Conservation (phyloP, 179 eudicot species). For the Corrigiola litoralis region DNA sequence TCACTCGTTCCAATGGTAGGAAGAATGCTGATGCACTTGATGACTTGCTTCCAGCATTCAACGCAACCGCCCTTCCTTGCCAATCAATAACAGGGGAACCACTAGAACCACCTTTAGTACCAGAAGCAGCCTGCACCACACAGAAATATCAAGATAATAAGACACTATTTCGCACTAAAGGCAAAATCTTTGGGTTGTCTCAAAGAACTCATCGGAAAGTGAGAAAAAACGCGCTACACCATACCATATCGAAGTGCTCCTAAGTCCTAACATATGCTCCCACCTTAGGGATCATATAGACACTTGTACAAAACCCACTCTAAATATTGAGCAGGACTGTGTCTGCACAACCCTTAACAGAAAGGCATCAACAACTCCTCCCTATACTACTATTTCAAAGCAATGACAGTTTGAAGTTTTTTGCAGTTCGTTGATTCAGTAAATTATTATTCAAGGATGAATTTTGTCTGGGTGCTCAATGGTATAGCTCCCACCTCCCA, state of each 20-base stretch:
- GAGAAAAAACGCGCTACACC: background rate
- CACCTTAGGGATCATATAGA: background rate
- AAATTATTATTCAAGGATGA: background rate
- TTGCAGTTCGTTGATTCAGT: background rate
- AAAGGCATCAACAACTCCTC: background rate
- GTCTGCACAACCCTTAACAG: background rate
- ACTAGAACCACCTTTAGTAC: constrained; percentile 98
- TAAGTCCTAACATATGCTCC: background rate
- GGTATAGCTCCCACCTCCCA: no score
- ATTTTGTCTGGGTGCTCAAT: background rate
- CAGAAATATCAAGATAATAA: background rate
- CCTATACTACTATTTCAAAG: background rate
- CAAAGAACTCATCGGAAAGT: background rate
- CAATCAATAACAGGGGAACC: constrained; percentile 99
- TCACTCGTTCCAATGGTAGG: constrained; percentile 90
- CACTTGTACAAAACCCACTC: background rate
- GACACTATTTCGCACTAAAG: background rate
- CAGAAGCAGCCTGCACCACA: constrained; percentile 85
- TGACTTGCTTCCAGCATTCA: constrained; percentile 97
- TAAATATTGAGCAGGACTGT: background rate
- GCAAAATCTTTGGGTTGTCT: background rate
- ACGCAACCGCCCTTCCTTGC: constrained; percentile 98
- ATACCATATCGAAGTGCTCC: background rate
- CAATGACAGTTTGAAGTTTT: background rate
- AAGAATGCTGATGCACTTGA: constrained; percentile 98